phyloP scores from a whole-genome alignment of 495 filamentous ascomycete genomes.

The Daldinia childiae region DNA sequence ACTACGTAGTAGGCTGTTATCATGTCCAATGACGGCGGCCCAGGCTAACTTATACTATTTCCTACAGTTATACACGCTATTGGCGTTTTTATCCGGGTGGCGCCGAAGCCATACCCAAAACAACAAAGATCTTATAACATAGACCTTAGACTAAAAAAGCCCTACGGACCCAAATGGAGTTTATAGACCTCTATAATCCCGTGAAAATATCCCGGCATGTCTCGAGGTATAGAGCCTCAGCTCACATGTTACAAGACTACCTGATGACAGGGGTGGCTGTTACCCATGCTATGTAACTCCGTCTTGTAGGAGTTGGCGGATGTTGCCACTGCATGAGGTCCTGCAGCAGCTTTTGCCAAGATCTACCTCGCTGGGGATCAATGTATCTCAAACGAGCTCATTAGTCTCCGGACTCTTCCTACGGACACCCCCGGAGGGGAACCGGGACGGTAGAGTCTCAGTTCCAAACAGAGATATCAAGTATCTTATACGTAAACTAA shows the following conservation, averaged over 20 bases:
- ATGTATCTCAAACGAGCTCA: constrained; percentile 40
- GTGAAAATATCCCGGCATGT: background rate
- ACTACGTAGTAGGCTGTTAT: constrained; percentile 33
- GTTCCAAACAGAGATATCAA: constrained; percentile 37
- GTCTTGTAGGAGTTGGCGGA: constrained; percentile 26
- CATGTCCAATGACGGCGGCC: constrained; percentile 26
- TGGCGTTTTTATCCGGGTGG: constrained; percentile 32
- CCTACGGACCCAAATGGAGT: background rate
- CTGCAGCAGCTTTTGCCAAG: constrained; percentile 36
- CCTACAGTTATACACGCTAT: background rate
- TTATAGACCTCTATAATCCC: background rate
- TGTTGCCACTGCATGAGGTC: constrained; percentile 29
- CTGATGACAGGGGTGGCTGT: constrained; percentile 17
- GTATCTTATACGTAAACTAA: constrained; percentile 43
- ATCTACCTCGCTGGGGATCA: constrained; percentile 17
- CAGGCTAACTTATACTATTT: background rate
- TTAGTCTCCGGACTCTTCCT: constrained; percentile 22
- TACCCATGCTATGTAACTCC: constrained; percentile 25
- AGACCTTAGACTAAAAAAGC: background rate
- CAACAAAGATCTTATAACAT: background rate
- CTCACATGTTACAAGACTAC: constrained; percentile 7
- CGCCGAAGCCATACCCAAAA: constrained; percentile 27
- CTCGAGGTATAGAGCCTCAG: constrained; percentile 38
- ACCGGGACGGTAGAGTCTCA: constrained; percentile 35
- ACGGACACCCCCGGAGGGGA: constrained; percentile 28